phyloP scores from a whole-genome alignment of 768 basidiomycete genomes.

The Tremella fuciformis region DNA sequence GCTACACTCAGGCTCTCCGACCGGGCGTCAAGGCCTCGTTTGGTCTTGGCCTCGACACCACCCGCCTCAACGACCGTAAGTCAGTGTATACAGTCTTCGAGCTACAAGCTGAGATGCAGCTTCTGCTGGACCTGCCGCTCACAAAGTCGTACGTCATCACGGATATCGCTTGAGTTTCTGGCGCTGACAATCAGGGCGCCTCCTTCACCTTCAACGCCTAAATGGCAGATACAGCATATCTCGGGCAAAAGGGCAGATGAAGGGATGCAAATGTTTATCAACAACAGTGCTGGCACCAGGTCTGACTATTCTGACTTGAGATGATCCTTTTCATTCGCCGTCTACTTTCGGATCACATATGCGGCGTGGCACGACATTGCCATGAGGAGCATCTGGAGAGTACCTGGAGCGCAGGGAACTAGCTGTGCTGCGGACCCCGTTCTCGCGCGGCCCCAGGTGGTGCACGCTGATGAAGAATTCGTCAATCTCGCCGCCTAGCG shows the following conservation, averaged over 20 bases:
- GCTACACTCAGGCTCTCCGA: slow-evolving; percentile 79
- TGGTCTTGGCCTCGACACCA: slow-evolving; percentile 92
- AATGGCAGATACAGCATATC: slow-evolving; percentile 9
- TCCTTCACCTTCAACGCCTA: slow-evolving; percentile 55
- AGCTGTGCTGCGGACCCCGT: too few relatives aligned
- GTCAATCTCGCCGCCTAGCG: slow-evolving; percentile 34
- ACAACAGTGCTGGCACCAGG: too few relatives aligned
- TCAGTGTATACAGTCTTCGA: neutral
- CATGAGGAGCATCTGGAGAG: too few relatives aligned
- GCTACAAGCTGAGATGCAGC: slow-evolving; percentile 24
- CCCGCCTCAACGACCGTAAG: slow-evolving; percentile 75
- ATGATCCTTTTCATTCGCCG: too few relatives aligned
- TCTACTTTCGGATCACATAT: too few relatives aligned
- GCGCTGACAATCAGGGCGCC: too few relatives aligned
- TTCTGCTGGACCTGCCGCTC: slow-evolving; percentile 49
- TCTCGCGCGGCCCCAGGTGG: too few relatives aligned
- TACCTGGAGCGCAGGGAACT: too few relatives aligned
- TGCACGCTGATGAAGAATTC: too few relatives aligned
- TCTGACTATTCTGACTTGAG: too few relatives aligned
- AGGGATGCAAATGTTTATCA: slow-evolving; percentile 5
- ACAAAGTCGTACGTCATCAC: slow-evolving; percentile 49
- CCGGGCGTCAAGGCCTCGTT: slow-evolving; percentile 60
- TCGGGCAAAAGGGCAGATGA: slow-evolving; percentile 2
- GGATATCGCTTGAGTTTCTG: neutral
- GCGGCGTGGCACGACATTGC: too few relatives aligned